phyloP scores from a whole-genome alignment of 345 rosid genomes.

The Garcia nutans region DNA sequence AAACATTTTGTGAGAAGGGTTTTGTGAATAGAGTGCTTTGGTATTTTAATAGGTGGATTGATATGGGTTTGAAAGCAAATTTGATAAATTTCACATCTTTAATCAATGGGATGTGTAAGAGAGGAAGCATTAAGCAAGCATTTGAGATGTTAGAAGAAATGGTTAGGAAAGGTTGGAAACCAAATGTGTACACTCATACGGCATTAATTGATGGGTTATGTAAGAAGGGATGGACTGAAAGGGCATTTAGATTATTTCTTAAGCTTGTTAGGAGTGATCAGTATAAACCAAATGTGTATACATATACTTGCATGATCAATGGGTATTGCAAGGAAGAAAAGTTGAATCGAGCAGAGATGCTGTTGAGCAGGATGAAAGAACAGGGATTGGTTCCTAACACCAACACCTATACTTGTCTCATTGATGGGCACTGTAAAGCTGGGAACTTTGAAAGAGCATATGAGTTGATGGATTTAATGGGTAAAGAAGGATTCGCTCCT shows the following conservation, averaged over 20 bases:
- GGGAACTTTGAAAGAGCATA: constrained; percentile 69
- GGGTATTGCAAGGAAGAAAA: constrained; percentile 80
- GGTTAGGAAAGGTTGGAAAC: constrained; percentile 76
- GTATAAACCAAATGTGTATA: constrained; percentile 77
- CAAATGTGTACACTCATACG: constrained; percentile 81
- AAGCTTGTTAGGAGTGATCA: constrained; percentile 76
- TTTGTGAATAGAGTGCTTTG: constrained; percentile 53
- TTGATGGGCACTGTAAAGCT: constrained; percentile 67
- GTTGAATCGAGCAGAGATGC: constrained; percentile 85
- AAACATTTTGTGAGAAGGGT: constrained; percentile 58
- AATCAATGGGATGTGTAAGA: constrained; percentile 77
- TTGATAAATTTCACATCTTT: constrained; percentile 72
- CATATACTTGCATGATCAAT: constrained; percentile 77
- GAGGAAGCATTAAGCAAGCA: constrained; percentile 80
- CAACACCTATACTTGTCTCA: constrained; percentile 68
- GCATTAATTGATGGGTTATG: constrained; percentile 78
- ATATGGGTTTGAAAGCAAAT: constrained; percentile 65
- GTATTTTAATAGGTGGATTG: constrained; percentile 66
- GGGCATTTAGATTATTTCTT: constrained; percentile 81
- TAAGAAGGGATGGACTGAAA: constrained; percentile 92
- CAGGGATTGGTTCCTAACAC: constrained; percentile 74
- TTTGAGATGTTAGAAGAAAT: constrained; percentile 87
- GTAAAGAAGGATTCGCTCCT: constrained; percentile 54
- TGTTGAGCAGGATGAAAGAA: constrained; percentile 75
- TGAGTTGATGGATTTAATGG: constrained; percentile 72